These are phyloP conservation scores for Candida dajiaensis DNA, from an alignment of 805 yeast species.

Conservation along the genomic window DNA sequence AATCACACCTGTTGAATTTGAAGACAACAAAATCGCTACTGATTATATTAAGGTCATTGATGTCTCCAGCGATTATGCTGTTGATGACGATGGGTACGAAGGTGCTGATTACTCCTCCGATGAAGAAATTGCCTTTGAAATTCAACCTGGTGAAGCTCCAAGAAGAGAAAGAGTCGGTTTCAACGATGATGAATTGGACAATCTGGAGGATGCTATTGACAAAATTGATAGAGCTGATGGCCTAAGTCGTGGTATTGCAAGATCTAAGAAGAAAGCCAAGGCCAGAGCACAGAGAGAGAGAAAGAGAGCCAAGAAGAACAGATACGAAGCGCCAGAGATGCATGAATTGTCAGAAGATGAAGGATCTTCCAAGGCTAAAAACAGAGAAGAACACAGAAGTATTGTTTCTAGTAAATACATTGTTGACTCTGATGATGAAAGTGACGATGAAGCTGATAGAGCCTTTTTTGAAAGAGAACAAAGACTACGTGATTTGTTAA, in stretches of 20 bases:
- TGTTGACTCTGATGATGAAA: conserved; percentile 57
- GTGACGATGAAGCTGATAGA: conserved; percentile 48
- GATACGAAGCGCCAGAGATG: conserved; percentile 10
- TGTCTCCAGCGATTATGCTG: conserved; percentile 26
- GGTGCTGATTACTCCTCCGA: conserved; percentile 33
- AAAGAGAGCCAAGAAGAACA: conserved; percentile 6
- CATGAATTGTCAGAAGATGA: conserved; percentile 31
- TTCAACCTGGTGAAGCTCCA: conserved; percentile 16
- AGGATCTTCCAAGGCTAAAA: conserved; percentile 2
- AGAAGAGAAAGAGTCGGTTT: conserved; percentile 8
- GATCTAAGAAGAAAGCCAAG: conserved; percentile 6
- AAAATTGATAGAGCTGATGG: conserved; percentile 5
- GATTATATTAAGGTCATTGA: conserved; percentile 28
- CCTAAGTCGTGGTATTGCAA: conserved; percentile 19
- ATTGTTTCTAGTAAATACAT: conserved; percentile 48
- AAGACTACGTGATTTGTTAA: conserved; percentile 33
- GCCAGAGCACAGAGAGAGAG: conserved; percentile 7
- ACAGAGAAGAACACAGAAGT: background rate
- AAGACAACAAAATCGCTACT: conserved; percentile 28
- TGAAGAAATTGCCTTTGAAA: conserved; percentile 33
- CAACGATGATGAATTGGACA: conserved; percentile 17
- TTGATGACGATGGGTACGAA: conserved; percentile 31
- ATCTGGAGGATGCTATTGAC: conserved; percentile 13
- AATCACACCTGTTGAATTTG: conserved; percentile 29
- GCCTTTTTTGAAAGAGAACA: conserved; percentile 54